A percentile compares a stretch with the other conserved stretches of the same genome.
Evolutionary conservation across 805 yeast genomes (phyloP).

Genomic region (Candida bentonensis): DNA sequence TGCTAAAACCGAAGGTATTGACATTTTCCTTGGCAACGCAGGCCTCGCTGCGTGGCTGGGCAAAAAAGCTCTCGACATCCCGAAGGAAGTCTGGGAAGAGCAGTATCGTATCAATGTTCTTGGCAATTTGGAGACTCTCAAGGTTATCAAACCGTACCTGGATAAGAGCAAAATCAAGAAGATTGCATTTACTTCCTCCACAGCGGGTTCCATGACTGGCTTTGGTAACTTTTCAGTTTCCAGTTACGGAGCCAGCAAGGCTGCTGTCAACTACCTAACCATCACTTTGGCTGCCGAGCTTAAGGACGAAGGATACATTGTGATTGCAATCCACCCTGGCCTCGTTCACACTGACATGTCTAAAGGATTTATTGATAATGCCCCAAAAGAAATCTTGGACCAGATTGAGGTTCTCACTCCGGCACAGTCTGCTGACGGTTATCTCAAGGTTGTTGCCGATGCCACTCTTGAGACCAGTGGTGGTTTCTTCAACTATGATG

Average conservation of each 20-base stretch:
- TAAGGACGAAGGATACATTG: constrained; percentile 16
- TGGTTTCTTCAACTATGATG: constrained; percentile 6
- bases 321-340: constrained; percentile 27
- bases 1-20: constrained; percentile 16
- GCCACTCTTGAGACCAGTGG: background rate
- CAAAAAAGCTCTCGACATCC: constrained; percentile 2
- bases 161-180: constrained; percentile 13
- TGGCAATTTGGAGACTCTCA: constrained; percentile 15
- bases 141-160: constrained; percentile 15
- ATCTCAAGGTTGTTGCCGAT: background rate
- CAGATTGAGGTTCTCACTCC: background rate
- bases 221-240: constrained; percentile 10
- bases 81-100: constrained; percentile 2
- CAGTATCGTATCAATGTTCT: constrained; percentile 15
- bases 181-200: constrained; percentile 18
- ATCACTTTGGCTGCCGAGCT: constrained; percentile 19
- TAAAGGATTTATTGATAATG: background rate
- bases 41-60: constrained; percentile 9
- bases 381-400: background rate
- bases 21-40: constrained; percentile 17
- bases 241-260: constrained; percentile 26
- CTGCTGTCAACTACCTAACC: constrained; percentile 24
- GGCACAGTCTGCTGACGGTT: background rate
- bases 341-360: constrained; percentile 26
- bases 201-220: constrained; percentile 15